Evolutionary conservation across 2,329 filamentous ascomycete species (phyloP), one percentile per base, ranked within the genome.

Genomic region (Colletotrichum sansevieriae): DNA sequence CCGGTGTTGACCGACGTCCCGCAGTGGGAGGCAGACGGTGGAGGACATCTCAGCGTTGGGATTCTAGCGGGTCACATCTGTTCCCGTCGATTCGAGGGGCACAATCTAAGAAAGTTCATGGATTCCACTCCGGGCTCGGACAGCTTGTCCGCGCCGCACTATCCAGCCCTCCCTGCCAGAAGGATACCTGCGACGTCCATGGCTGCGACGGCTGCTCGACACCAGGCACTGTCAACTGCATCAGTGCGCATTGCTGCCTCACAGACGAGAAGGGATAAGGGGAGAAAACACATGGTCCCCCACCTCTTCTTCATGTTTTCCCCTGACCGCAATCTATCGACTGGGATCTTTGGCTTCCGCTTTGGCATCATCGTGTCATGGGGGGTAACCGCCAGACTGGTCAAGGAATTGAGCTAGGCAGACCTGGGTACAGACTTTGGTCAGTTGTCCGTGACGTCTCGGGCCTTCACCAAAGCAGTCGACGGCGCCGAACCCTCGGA

Each of bases 51-150:
- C 47, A 62, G 22, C 25, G 33, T 43, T 49, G 47, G 52, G 39
- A 47, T 46, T 51, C 35, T 46, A 43, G 54, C 54, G 47, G 41
- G 49, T 43, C 54, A 22, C 52, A 59, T 39, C 65, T 47, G 65
- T 55, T 54, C 37, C 55, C 39, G 47, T 64, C 65, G 65, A 55
- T 55, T 49, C 12, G 55, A 47, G 61, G 52, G 41, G 47, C 65
- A 18, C 55, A 68, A 68, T 68, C 65, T 68, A 59, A 59, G 47
- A 55, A 55, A 65, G 61, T 65, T 60, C 41, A 55, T 68, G 47
- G 60, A 39, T 41, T 56, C 65, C 65, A 54, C 65, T 18, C 60
- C 65, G 54, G 65, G 44, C 54, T 58, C 54, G 61, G 61, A 68
- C 55, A 35, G 13, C 47, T 11, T 43, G 61, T 65, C 65, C 61